Conservation (phyloP, 164 flowering plant genomes). For the Liriodendron chinense region DNA sequence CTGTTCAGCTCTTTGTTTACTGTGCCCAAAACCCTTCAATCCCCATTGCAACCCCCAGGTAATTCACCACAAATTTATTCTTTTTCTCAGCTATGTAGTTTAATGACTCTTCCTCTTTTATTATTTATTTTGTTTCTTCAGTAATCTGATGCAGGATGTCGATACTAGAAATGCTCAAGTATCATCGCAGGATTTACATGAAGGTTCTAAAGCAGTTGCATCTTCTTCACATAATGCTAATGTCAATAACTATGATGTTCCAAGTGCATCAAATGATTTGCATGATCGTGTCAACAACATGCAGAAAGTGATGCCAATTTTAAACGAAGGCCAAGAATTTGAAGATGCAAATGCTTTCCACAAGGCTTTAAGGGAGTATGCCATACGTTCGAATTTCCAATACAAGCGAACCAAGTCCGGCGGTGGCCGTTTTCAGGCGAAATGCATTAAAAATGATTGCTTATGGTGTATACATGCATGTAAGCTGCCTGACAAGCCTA, state of each 20-base stretch:
- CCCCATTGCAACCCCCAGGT: too few relatives aligned
- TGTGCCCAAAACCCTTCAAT: too few relatives aligned
- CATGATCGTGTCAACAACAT: neutral
- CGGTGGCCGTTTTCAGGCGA: neutral
- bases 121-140: neutral
- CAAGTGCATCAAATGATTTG: neutral
- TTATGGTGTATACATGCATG: slow-evolving; percentile 4
- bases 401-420: neutral
- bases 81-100: too few relatives aligned
- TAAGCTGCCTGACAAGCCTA: neutral
- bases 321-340: slow-evolving; percentile 1
- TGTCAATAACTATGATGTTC: neutral
- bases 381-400: neutral
- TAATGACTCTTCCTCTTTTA: neutral
- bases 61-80: too few relatives aligned
- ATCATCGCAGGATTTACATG: neutral
- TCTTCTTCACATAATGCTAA: neutral
- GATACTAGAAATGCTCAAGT: neutral
- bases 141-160: neutral
- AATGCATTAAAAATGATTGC: neutral
- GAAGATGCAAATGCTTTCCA: neutral
- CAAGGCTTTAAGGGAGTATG: neutral
- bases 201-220: neutral
- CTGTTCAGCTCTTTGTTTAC: too few relatives aligned
- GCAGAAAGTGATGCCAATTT: neutral